phyloP scores from a whole-genome alignment of 306 rosid species.

The Lathyrus sativus region DNA sequence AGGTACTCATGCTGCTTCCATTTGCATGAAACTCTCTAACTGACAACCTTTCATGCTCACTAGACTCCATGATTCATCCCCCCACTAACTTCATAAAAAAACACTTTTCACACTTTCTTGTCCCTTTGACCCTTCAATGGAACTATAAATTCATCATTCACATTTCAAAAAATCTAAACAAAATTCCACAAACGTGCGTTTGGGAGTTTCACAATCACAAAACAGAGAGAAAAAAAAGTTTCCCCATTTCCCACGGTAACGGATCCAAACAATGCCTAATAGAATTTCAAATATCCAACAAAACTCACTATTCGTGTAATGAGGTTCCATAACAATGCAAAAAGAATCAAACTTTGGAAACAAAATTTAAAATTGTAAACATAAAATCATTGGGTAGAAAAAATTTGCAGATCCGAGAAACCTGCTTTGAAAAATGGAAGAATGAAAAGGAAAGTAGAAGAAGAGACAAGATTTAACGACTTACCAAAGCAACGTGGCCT shows the following conservation, averaged over 20 bases:
- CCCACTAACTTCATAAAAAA: slow-evolving; percentile 38
- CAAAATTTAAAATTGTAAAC: slow-evolving; percentile 25
- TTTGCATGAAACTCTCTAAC: slow-evolving; percentile 68
- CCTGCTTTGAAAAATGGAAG: slow-evolving; percentile 19
- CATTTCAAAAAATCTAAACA: slow-evolving; percentile 25
- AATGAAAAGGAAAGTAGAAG: neutral
- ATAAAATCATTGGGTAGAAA: slow-evolving; percentile 12
- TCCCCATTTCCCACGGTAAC: slow-evolving; percentile 29
- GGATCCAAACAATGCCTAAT: slow-evolving; percentile 31
- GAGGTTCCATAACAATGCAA: slow-evolving; percentile 21
- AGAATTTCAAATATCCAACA: slow-evolving; percentile 20
- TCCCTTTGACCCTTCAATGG: slow-evolving; percentile 21
- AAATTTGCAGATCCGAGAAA: slow-evolving; percentile 41
- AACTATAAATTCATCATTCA: slow-evolving; percentile 6
- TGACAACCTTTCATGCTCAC: slow-evolving; percentile 43
- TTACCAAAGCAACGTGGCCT: slow-evolving; percentile 41
- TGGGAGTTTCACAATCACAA: slow-evolving; percentile 18
- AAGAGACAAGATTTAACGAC: slow-evolving; percentile 25
- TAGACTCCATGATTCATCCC: slow-evolving; percentile 62
- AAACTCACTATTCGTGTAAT: slow-evolving; percentile 3
- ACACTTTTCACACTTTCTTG: slow-evolving; percentile 36
- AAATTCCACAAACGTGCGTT: slow-evolving; percentile 3
- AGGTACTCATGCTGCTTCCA: slow-evolving; percentile 61
- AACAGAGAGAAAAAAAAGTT: neutral
- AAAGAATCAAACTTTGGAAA: slow-evolving; percentile 38